These are phyloP conservation scores for Phaeodactylum tricornutum DNA, from an alignment of 108 stramenopile genomes.

Conservation along the genomic window DNA sequence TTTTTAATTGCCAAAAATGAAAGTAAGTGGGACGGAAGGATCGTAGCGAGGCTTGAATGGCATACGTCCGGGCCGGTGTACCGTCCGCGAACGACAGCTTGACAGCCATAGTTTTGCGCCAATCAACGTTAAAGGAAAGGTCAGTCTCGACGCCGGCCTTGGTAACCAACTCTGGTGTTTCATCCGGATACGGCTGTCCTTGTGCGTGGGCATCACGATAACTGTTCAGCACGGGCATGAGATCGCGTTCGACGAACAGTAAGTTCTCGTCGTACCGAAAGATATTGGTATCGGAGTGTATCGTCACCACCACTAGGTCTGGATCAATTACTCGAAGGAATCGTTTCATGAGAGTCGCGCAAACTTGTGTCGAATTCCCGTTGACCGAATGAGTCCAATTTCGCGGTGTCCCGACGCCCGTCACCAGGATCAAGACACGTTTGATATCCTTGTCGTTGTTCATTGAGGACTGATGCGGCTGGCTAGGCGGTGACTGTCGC, in stretches of 20 bases:
- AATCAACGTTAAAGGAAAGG: constrained; percentile 45
- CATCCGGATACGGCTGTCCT: constrained; percentile 39
- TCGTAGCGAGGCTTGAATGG: constrained; percentile 89
- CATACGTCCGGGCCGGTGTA: constrained; percentile 83
- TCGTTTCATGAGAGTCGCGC: constrained; percentile 74
- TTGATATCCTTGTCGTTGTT: constrained; percentile 49
- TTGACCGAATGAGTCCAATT: constrained; percentile 72
- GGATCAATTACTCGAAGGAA: constrained; percentile 60
- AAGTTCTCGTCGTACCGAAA: constrained; percentile 97
- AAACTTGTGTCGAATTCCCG: constrained; percentile 81
- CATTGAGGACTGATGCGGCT: too few relatives aligned
- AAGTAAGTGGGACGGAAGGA: constrained; percentile 87
- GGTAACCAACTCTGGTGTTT: constrained; percentile 5
- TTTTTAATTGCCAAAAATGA: constrained; percentile 92
- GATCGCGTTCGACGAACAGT: constrained; percentile 81
- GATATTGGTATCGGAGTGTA: constrained; percentile 85
- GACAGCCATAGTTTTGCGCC: constrained; percentile 70
- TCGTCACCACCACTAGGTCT: constrained; percentile 59
- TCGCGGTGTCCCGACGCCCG: constrained; percentile 84
- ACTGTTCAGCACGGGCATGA: constrained; percentile 75
- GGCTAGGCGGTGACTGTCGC: constrained; percentile 15
- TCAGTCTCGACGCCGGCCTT: constrained; percentile 11
- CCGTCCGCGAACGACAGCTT: constrained; percentile 93
- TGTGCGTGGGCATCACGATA: constrained; percentile 79
- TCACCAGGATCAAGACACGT: constrained; percentile 77